phyloP scores from a whole-genome alignment of 2,329 filamentous ascomycete genomes.

The Aureobasidium sp. region DNA sequence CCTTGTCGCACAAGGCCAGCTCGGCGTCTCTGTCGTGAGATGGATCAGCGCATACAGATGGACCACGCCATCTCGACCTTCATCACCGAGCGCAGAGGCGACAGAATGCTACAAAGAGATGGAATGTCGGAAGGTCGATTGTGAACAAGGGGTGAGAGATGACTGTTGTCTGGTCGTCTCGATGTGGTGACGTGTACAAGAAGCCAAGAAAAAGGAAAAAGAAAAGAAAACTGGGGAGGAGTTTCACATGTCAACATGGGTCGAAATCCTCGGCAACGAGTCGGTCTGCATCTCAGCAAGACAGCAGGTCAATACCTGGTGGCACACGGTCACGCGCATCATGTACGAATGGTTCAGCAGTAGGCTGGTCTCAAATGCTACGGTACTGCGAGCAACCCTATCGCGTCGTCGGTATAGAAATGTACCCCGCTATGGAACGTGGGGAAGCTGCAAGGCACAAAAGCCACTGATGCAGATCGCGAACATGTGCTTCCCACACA shows the following conservation, averaged over 20 bases:
- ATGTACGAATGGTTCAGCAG: background rate
- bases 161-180: background rate
- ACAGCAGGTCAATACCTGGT: background rate
- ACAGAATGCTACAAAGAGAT: background rate
- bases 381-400: conserved; percentile 8
- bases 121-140: background rate
- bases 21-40: conserved; percentile 6
- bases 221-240: background rate
- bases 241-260: background rate
- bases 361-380: background rate
- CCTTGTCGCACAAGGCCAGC: conserved; percentile 1
- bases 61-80: background rate
- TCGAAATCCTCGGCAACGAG: background rate
- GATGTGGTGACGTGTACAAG: conserved; percentile 1
- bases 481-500: conserved; percentile 9
- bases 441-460: conserved; percentile 14
- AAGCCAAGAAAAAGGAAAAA: background rate
- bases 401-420: background rate
- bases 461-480: conserved; percentile 7
- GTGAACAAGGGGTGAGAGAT: background rate
- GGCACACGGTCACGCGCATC: conserved; percentile 8
- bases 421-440: conserved; percentile 5
- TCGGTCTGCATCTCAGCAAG: background rate
- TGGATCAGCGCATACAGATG: background rate
- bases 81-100: background rate